phyloP scores from a whole-genome alignment of 257 asterid genomes.

The Lavandula angustifolia region DNA sequence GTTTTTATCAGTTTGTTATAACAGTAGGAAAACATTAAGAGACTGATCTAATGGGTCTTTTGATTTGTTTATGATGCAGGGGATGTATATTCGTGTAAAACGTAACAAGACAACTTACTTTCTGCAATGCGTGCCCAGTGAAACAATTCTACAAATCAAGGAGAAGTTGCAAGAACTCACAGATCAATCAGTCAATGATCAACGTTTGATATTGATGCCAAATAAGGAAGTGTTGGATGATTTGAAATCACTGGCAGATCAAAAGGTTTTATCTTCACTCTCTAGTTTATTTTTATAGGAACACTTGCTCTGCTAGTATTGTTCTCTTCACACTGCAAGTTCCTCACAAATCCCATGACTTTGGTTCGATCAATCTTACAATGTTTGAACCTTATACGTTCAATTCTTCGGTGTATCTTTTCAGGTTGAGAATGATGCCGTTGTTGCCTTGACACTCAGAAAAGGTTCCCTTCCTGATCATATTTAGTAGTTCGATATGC shows the following conservation, averaged over 20 bases:
- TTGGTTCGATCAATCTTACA: too few species aligned
- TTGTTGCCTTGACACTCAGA: constrained; percentile 83
- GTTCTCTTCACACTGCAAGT: too few species aligned
- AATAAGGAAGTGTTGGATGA: constrained; percentile 68
- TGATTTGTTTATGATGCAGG: constrained; percentile 48
- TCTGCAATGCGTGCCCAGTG: constrained; percentile 83
- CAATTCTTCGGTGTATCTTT: constrained; percentile 25
- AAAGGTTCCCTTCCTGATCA: constrained; percentile 59
- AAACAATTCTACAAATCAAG: constrained; percentile 70
- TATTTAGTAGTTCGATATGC: constrained; percentile 7
- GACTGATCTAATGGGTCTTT: constrained; percentile 11
- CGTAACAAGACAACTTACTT: constrained; percentile 87
- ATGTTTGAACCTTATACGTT: constrained; percentile 26
- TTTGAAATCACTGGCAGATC: constrained; percentile 83
- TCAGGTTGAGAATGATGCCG: constrained; percentile 91
- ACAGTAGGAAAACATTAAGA: not conserved
- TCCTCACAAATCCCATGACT: too few species aligned
- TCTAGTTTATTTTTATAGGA: not conserved
- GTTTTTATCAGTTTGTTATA: constrained; percentile 14
- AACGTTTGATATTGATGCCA: constrained; percentile 62
- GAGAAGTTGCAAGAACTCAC: constrained; percentile 80
- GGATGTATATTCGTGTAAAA: constrained; percentile 88
- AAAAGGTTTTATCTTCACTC: constrained; percentile 51
- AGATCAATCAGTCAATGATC: constrained; percentile 75
- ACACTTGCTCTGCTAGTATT: too few species aligned